A percentile compares a stretch with the other conserved stretches of the same genome.
These are phyloP conservation scores for Cyamopsis tetragonoloba DNA, from an alignment of 306 rosid genomes.

Conservation along the genomic window DNA sequence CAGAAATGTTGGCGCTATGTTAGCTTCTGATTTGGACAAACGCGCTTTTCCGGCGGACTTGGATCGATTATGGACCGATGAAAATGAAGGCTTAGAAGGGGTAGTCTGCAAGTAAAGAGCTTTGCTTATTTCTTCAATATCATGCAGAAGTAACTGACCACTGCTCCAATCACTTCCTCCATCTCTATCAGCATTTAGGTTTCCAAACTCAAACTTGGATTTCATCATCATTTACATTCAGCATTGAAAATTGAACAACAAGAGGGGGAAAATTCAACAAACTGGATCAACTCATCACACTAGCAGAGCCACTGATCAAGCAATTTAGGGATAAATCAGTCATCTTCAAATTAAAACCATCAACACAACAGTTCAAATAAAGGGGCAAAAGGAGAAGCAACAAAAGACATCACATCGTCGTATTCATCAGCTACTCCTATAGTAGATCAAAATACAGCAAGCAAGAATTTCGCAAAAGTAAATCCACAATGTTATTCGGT, in stretches of 20 bases:
- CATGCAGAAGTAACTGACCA: slow-evolving; percentile 48
- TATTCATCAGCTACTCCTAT: neutral
- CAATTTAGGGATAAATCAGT: neutral
- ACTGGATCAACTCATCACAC: neutral
- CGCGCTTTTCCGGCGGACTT: slow-evolving; percentile 40
- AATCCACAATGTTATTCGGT: neutral
- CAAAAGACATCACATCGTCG: neutral
- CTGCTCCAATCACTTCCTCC: slow-evolving; percentile 30
- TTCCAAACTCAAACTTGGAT: slow-evolving; percentile 34
- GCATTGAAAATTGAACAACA: slow-evolving; percentile 14
- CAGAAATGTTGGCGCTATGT: slow-evolving; percentile 25
- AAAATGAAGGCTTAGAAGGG: slow-evolving; percentile 36
- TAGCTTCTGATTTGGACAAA: slow-evolving; percentile 29
- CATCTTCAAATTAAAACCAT: slow-evolving; percentile 13
- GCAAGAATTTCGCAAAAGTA: slow-evolving; percentile 25
- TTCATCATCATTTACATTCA: slow-evolving; percentile 37
- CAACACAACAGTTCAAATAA: neutral
- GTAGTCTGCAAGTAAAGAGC: slow-evolving; percentile 57
- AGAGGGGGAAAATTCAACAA: slow-evolving; percentile 17
- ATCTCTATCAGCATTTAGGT: slow-evolving; percentile 10
- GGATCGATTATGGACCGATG: slow-evolving; percentile 28
- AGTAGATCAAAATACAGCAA: slow-evolving; percentile 8
- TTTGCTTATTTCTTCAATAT: slow-evolving; percentile 73
- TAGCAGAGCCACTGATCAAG: neutral
- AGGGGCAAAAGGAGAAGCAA: neutral